Evolutionary conservation across 1,284 basidiomycete genomes (phyloP), one percentile per base, ranked within the genome.

Genomic region (Boletus semigastroideus): DNA sequence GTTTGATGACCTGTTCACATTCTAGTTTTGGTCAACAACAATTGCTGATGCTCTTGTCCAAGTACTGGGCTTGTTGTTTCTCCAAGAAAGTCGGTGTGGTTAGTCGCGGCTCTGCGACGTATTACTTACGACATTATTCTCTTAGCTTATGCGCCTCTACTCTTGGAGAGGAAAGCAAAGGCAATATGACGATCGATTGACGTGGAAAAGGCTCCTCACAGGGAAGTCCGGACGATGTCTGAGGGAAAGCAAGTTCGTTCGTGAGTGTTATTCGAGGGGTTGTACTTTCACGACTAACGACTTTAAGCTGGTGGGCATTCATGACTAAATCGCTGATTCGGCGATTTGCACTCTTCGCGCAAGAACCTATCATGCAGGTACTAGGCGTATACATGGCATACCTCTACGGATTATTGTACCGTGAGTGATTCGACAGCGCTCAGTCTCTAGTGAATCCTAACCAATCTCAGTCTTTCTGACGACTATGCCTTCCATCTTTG

Each of bases 401-500:
- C 56, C 57, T 81, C 13, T 82, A 76, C 48, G 78, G 84, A 5
- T 60, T 74, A 0, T 66, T 84, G 34, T 85, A 86, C 51, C 57
- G 81, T 84, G 58, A 64, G 80, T 59, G 67, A 4, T 22, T 36
- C 22, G 11, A 39, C 1, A 1, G 2, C 12, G 4, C 30, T 44
- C 19, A 38, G 17, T 16, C 16, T 38, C 3, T 41, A 34, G 22
- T 20, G 10, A 31, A 25, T 27, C 20, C 46, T 55, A 9, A 65
- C 37, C 71, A 7, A 36, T 40, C 13, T 0, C 72, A 77, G 76
- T 86, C 9, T 74, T 87, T 59, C 69, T 90, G 41, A 87, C 86
- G 0, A 84, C 80, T 0, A 84, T 91, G 19, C 79, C 84, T 0
- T 57, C 66, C 1, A 87, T 88, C 22, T 92, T 83, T 59, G 67